phyloP scores from a whole-genome alignment of 1,284 basidiomycete genomes.

The Papiliotrema nemorosa region DNA sequence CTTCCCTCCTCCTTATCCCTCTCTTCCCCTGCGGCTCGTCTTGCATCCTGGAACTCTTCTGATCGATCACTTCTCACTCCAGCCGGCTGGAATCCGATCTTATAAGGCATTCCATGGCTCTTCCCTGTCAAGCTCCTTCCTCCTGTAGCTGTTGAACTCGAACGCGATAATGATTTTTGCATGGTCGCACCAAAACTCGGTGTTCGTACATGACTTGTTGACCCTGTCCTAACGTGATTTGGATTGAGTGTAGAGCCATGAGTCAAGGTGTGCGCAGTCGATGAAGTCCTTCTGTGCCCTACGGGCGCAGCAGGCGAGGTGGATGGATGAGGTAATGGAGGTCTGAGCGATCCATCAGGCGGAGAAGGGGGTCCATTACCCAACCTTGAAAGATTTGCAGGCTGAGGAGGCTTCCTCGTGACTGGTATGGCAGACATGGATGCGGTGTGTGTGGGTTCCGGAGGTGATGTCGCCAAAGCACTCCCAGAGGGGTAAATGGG shows the following conservation, averaged over 20 bases:
- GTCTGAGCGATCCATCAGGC: slow-evolving; percentile 7
- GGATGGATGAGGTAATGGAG: slow-evolving; percentile 10
- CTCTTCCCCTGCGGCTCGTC: slow-evolving; percentile 59
- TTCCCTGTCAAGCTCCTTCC: slow-evolving; percentile 9
- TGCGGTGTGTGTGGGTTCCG: slow-evolving; percentile 19
- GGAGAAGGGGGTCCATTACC: slow-evolving; percentile 5
- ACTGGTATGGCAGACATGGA: slow-evolving; percentile 16
- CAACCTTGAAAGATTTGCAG: slow-evolving; percentile 30
- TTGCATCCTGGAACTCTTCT: slow-evolving; percentile 66
- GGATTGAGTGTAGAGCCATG: slow-evolving; percentile 25
- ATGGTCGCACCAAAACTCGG: slow-evolving; percentile 8
- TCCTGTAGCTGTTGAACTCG: slow-evolving; percentile 20
- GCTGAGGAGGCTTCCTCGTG: slow-evolving; percentile 20
- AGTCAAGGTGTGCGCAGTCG: slow-evolving; percentile 1
- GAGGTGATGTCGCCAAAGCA: slow-evolving; percentile 8
- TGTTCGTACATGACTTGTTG: slow-evolving; percentile 13
- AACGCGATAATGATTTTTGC: slow-evolving; percentile 19
- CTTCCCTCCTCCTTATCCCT: slow-evolving; percentile 72
- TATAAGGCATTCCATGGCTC: slow-evolving; percentile 56
- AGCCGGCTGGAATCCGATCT: slow-evolving; percentile 75
- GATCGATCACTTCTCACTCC: slow-evolving; percentile 69
- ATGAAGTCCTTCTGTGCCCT: slow-evolving; percentile 4
- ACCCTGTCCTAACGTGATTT: slow-evolving; percentile 6
- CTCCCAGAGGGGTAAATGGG: not conserved
- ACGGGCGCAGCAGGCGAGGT: slow-evolving; percentile 2